Evolutionary conservation across 2,329 filamentous ascomycete species (phyloP), one percentile per base, ranked within the genome.

Genomic region (Calonectria pteridis): DNA sequence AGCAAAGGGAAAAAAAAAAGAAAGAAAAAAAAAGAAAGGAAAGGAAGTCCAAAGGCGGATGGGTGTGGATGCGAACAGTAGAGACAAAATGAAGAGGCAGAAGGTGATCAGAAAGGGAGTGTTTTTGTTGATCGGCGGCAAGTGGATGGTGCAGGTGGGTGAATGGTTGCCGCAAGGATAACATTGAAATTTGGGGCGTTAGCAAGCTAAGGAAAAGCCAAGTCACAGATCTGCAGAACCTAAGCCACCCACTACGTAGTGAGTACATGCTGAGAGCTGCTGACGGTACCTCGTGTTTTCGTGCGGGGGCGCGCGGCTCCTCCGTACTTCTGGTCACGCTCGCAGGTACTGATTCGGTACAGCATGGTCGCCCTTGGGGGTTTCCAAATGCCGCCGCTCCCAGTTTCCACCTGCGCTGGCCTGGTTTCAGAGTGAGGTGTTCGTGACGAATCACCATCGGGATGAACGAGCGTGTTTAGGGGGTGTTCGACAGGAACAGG

Each of bases 181-280:
- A 55, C 50, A 70, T 53, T 66, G 58, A 65, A 50, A 69, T 68
- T 63, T 63, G 71, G 33, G 50, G 71, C 53, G 26, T 50, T 50
- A 53, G 33, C 50, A 31, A 77, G 78, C 78, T 80, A 80, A 77
- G 77, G 62, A 74, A 80, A 79, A 78, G 77, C 78, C 78, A 78
- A 80, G 78, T 79, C 72, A 63, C 73, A 72, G 78, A 80, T 80
- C 78, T 77, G 66, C 77, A 80, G 72, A 31, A 16, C 35, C 23
- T 37, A 62, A 40, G 55, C 55, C 55, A 62, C n/a, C n/a, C 9
- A 10, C 63, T 37, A 64, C 29, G 16, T n/a, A 20, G 37, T 28
- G 28, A 50, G 29, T 73, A 73, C 67, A 16, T 49, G 26, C 18
- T 5, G 23, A 28, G 65, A 76, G 78, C 76, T 46, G 73, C 3